A percentile compares a stretch with the other conserved stretches of the same genome.
Evolutionary conservation across 2,329 filamentous ascomycete genomes (phyloP).

Genomic region (Hymenoscyphus fructigenus): DNA sequence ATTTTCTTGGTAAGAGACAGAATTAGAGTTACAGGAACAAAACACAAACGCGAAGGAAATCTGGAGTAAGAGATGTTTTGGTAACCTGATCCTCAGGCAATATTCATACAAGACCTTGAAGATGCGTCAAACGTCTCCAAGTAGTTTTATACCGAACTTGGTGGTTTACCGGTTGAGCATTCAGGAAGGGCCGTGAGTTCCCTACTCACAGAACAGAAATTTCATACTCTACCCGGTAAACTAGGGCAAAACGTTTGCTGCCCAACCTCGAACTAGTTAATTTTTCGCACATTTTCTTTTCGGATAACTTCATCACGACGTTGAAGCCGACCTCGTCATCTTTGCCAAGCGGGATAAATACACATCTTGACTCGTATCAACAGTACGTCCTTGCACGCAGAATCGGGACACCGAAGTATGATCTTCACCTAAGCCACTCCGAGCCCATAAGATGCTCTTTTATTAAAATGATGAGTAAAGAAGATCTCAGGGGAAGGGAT

Average conservation of each 20-base stretch:
- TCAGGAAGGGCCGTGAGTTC: background rate
- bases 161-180: background rate
- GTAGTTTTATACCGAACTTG: background rate
- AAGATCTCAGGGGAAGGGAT: background rate
- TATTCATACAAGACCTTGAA: background rate
- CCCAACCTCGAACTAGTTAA: background rate
- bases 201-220: background rate
- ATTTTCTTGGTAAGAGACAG: background rate
- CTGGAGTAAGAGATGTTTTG: background rate
- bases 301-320: conserved; percentile 2
- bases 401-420: conserved; percentile 1
- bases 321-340: background rate
- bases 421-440: conserved; percentile 4
- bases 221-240: background rate
- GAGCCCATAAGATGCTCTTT: conserved; percentile 5
- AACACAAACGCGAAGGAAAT: background rate
- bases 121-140: conserved; percentile 2
- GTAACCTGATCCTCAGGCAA: background rate
- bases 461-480: background rate
- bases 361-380: background rate
- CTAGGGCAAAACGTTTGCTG: background rate
- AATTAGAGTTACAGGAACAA: background rate
- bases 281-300: background rate
- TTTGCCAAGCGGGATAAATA: conserved; percentile 1
- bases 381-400: background rate